Conservation (phyloP, 768 basidiomycete genomes). For the Pholiota microspora region DNA sequence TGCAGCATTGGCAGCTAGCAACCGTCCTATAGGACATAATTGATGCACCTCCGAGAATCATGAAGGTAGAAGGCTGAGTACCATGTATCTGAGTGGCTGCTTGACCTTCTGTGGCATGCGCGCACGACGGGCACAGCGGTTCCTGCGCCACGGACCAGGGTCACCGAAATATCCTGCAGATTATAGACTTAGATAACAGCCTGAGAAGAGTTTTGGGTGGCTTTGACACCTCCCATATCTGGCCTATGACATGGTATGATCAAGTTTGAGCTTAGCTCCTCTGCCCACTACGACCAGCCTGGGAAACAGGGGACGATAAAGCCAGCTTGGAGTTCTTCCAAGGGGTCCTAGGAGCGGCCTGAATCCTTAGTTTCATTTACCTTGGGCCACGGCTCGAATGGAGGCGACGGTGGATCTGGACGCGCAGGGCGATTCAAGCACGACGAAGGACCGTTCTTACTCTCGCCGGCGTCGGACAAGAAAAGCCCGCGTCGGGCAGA, state of each 20-base stretch:
- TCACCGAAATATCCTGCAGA: background rate
- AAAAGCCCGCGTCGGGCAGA: background rate
- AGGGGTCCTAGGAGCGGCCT: background rate
- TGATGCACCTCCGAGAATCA: background rate
- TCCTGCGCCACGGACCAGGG: constrained; percentile 1
- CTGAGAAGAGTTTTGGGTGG: background rate
- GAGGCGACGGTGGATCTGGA: background rate
- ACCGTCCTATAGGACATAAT: background rate
- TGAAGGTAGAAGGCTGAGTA: background rate
- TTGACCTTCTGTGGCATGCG: constrained; percentile 1
- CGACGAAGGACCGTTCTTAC: background rate
- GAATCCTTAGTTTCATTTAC: background rate
- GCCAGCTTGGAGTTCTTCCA: background rate
- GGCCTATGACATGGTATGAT: background rate
- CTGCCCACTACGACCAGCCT: background rate
- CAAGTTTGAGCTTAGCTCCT: background rate
- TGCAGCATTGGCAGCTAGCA: background rate
- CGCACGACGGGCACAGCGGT: background rate
- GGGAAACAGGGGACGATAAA: background rate
- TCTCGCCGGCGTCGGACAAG: background rate
- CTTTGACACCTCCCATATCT: background rate
- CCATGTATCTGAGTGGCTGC: background rate
- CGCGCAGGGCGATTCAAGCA: background rate
- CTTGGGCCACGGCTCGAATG: background rate
- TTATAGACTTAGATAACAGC: constrained; percentile 1